Evolutionary conservation across 345 rosid species (phyloP).

Genomic region (Streptanthus diversifolius): DNA sequence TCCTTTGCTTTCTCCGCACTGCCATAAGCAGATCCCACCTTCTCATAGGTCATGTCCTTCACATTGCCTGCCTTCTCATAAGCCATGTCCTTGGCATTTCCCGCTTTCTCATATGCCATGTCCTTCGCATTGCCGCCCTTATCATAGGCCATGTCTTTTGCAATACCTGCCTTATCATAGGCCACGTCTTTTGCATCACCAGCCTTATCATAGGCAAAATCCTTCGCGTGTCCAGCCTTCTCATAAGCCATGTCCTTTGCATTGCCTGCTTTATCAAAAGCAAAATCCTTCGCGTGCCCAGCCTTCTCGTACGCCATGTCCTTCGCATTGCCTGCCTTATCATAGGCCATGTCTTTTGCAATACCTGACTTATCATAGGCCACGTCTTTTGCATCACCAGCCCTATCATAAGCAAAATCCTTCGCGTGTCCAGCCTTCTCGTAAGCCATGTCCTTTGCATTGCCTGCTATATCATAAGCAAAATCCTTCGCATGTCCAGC

Average conservation of each 20-base stretch:
- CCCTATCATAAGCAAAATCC: slow-evolving; percentile 24
- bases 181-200: slow-evolving; percentile 18
- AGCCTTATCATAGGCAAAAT: slow-evolving; percentile 8
- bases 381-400: slow-evolving; percentile 24
- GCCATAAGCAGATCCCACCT: slow-evolving; percentile 11
- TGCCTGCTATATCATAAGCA: slow-evolving; percentile 21
- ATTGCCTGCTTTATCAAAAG: not conserved
- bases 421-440: slow-evolving; percentile 33
- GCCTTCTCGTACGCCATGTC: slow-evolving; percentile 24
- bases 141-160: not conserved
- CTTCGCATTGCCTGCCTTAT: slow-evolving; percentile 33
- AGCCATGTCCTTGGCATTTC: not conserved
- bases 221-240: slow-evolving; percentile 19
- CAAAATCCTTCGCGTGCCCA: not conserved
- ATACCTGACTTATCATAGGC: not conserved
- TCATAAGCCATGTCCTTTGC: not conserved
- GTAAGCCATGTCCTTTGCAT: slow-evolving; percentile 26
- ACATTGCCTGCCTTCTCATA: not conserved
- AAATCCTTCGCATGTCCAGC: not conserved
- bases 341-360: slow-evolving; percentile 13
- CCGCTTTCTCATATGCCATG: not conserved
- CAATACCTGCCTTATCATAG: not conserved
- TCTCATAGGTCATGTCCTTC: not conserved
- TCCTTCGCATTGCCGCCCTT: not conserved
- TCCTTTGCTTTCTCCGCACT: not conserved